phyloP scores from a whole-genome alignment of 352 stramenopile genomes.

The Pythium monospermum region DNA sequence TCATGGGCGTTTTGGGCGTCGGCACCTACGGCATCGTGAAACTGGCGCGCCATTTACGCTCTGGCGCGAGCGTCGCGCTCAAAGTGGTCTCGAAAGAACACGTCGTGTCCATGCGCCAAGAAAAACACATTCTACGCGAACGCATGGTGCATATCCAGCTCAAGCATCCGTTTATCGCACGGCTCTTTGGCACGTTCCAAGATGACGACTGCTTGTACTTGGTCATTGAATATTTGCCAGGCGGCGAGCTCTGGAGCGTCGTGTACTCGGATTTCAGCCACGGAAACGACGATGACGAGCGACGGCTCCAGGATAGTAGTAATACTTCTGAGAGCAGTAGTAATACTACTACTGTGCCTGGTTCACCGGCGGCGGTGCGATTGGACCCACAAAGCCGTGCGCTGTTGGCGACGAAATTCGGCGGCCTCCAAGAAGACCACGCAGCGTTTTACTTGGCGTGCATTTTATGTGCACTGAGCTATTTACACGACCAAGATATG shows the following conservation, averaged over 20 bases:
- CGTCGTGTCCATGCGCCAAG: conserved; percentile 64
- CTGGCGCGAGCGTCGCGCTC: conserved; percentile 56
- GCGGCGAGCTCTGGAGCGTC: conserved; percentile 75
- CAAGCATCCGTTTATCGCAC: conserved; percentile 63
- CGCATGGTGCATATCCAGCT: conserved; percentile 59
- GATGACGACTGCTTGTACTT: conserved; percentile 81
- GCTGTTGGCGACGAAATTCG: conserved; percentile 39
- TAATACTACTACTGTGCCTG: conserved; percentile 1
- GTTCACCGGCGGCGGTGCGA: conserved; percentile 9
- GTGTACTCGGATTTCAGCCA: conserved; percentile 56
- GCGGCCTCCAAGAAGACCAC: conserved; percentile 48
- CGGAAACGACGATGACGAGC: conserved; percentile 16
- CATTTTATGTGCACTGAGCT: conserved; percentile 75
- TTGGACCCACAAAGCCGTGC: conserved; percentile 30
- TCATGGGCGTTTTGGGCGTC: conserved; percentile 65
- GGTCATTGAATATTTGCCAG: conserved; percentile 71
- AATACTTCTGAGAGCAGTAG: neutral
- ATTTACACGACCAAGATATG: conserved; percentile 61
- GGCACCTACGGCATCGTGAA: conserved; percentile 80
- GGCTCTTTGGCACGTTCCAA: conserved; percentile 76
- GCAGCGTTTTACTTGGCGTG: conserved; percentile 89
- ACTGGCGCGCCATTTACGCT: conserved; percentile 57
- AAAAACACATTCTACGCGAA: conserved; percentile 78
- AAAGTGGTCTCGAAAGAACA: conserved; percentile 76
- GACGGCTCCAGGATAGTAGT: neutral